Evolutionary conservation across 257 asterid genomes (phyloP).

Genomic region (Plantago major): DNA sequence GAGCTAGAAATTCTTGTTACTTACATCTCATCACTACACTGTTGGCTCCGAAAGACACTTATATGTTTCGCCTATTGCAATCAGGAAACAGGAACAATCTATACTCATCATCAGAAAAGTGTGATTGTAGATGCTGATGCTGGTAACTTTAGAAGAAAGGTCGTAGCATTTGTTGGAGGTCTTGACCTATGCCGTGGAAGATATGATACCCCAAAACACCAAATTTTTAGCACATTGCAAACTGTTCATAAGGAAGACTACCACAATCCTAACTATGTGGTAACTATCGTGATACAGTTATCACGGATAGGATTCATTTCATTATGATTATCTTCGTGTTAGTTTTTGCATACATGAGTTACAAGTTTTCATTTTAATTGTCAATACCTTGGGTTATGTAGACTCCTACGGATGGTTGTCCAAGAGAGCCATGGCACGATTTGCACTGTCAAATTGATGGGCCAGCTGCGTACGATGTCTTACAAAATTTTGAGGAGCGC

Average conservation of each 20-base stretch:
- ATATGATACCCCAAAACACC: constrained; percentile 80
- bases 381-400: constrained; percentile 18
- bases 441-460: constrained; percentile 79
- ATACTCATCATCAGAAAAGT: constrained; percentile 94
- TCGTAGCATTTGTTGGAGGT: constrained; percentile 83
- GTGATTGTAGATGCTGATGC: constrained; percentile 77
- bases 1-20: not conserved
- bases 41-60: too few relatives aligned
- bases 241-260: constrained; percentile 77
- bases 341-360: not conserved
- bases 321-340: not conserved
- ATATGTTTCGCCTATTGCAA: constrained; percentile 5
- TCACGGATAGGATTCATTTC: constrained; percentile 9
- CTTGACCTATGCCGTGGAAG: constrained; percentile 89
- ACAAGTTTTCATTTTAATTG: not conserved
- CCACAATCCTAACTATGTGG: constrained; percentile 84
- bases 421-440: constrained; percentile 98
- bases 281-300: constrained; percentile 24
- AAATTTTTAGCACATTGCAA: constrained; percentile 54
- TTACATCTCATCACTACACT: not conserved
- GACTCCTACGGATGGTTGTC: constrained; percentile 71
- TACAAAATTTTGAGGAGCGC: constrained; percentile 84
- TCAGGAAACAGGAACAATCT: constrained; percentile 90
- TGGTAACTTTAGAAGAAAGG: constrained; percentile 47
- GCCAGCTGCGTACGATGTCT: constrained; percentile 78